Evolutionary conservation across 2,329 filamentous ascomycete species (phyloP).

Genomic region (Fusarium tuaranense): DNA sequence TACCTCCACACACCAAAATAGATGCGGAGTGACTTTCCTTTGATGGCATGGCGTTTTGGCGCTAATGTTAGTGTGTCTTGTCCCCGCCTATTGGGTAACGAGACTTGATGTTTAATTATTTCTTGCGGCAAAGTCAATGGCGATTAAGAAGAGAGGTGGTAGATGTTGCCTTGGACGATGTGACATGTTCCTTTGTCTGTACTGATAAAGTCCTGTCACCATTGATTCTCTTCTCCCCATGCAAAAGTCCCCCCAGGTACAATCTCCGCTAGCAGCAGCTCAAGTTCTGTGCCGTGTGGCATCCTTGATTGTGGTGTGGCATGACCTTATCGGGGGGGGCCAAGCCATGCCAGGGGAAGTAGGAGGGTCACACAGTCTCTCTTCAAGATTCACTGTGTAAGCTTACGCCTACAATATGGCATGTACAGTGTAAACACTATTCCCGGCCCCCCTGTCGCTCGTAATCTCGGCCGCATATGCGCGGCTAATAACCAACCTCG

Average conservation of each 20-base stretch:
- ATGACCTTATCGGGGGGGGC: constrained; percentile 42
- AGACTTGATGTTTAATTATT: neutral
- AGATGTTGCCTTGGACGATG: neutral
- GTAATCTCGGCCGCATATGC: constrained; percentile 47
- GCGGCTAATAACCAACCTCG: constrained; percentile 39
- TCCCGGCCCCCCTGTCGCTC: constrained; percentile 26
- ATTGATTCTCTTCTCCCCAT: neutral
- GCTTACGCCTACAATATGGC: neutral
- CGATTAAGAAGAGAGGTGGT: neutral
- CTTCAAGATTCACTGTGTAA: constrained; percentile 21
- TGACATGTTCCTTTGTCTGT: neutral
- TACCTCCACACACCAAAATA: constrained; percentile 21
- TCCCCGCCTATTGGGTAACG: neutral
- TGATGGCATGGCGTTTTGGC: constrained; percentile 7
- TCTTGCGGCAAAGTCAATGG: neutral
- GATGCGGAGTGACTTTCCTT: constrained; percentile 22
- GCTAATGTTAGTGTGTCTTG: neutral
- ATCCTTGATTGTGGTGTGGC: constrained; percentile 16
- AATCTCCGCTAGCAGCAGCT: neutral
- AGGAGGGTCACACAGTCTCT: constrained; percentile 23
- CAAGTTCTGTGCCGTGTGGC: neutral
- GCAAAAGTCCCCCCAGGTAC: neutral
- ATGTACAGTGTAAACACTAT: constrained; percentile 32
- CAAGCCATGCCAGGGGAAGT: constrained; percentile 37
- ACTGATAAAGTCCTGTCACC: neutral